Conservation (phyloP, 257 asterid species). For the Solanum rostratum region DNA sequence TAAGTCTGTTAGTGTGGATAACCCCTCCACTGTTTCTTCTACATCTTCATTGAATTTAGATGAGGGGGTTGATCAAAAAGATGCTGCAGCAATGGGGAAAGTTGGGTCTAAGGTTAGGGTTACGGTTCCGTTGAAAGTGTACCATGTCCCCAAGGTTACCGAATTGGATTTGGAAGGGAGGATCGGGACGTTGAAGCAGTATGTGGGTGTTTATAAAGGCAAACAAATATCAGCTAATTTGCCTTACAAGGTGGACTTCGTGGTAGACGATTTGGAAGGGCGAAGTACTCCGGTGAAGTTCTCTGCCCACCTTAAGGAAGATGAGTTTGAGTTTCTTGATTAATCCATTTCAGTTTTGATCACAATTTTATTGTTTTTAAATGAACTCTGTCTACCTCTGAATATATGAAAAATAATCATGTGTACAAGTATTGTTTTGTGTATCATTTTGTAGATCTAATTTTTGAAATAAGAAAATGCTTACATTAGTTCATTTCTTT, state of each 20-base stretch:
- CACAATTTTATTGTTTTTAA: slow-evolving; percentile 1
- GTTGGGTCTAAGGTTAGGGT: slow-evolving; percentile 57
- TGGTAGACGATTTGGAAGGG: slow-evolving; percentile 40
- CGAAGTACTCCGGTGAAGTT: slow-evolving; percentile 62
- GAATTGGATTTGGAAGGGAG: slow-evolving; percentile 51
- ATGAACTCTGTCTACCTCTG: background rate
- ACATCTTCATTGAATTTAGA: slow-evolving; percentile 11
- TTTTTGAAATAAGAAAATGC: background rate
- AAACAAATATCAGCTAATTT: slow-evolving; percentile 66
- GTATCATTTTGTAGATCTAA: background rate
- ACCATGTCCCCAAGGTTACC: slow-evolving; percentile 74
- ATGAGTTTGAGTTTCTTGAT: slow-evolving; percentile 88
- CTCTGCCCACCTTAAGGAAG: slow-evolving; percentile 70
- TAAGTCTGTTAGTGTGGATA: slow-evolving; percentile 14
- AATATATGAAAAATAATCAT: slow-evolving; percentile 2
- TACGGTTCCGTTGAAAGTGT: slow-evolving; percentile 61
- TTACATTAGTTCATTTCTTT: background rate
- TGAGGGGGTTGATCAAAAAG: slow-evolving; percentile 20
- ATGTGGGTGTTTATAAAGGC: slow-evolving; percentile 65
- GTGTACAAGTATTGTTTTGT: background rate
- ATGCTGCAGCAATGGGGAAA: slow-evolving; percentile 16
- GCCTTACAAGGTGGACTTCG: slow-evolving; percentile 80
- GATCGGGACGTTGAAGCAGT: slow-evolving; percentile 70
- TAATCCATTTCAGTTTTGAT: slow-evolving; percentile 16
- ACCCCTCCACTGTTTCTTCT: slow-evolving; percentile 12